Evolutionary conservation across 306 rosid species (phyloP), one percentile per base, ranked within the genome.

Genomic region (Astragalus membranaceus): DNA sequence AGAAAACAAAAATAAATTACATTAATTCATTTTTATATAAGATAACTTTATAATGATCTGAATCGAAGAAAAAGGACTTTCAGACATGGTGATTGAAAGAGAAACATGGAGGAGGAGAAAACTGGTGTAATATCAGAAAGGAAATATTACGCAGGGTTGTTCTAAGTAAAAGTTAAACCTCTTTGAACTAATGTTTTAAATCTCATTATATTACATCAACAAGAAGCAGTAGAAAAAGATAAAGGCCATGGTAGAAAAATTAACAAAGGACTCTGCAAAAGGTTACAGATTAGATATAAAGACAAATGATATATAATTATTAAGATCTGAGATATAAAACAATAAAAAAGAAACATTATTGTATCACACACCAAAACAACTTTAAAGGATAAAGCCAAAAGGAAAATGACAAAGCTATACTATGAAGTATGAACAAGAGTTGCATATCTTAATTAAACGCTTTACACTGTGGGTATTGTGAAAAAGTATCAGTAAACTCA

Each of bases 241-340:
- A 15, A 69, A 49, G 30, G 29, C 10, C 16, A 47, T 1, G 60
- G 23, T 48, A 30, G 33, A 63, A 69, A 23, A 42, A 63, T 12
- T 49, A 41, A 74, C 29, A 42, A 64, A 73, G 13, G 55, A 67
- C 50, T 56, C 78, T 20, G 16, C 54, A 42, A 39, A 70, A 59
- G 17, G 5, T 30, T 41, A 61, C 35, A 61, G 35, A 60, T 60
- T 55, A 29, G 39, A 80, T 51, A 74, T 53, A 50, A 57, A 50
- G 60, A 62, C 51, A 50, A 48, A 67, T 26, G 17, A 54, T 46
- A 44, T 72, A 55, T 16, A 42, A 63, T 41, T 42, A 36, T 61
- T 51, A 63, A 64, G 74, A 76, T 44, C 39, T 12, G 13, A 9
- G 78, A 36, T 35, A 36, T 35, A 23, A 47, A 50, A 15, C 53